These are phyloP conservation scores for Calocybe gambosa DNA, from an alignment of 1,284 basidiomycete species.

Conservation along the genomic window DNA sequence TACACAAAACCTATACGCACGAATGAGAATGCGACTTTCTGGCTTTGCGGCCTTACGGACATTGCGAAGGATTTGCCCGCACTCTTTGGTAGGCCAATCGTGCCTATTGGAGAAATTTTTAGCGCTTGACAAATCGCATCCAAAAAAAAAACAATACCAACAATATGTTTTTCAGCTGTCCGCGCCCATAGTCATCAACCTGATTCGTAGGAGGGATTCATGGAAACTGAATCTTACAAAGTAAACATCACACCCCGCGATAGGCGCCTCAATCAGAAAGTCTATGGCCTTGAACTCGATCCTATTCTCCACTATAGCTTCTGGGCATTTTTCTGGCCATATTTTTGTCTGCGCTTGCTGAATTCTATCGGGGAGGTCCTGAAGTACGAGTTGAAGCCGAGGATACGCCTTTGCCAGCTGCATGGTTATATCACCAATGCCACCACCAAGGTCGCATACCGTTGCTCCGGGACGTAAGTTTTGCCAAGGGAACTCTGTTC, in stretches of 20 bases:
- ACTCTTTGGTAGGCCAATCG: background rate
- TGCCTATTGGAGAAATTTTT: too few relatives aligned
- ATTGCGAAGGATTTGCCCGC: slow-evolving; percentile 3
- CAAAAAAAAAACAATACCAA: background rate
- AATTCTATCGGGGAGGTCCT: slow-evolving; percentile 8
- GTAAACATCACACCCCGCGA: slow-evolving; percentile 24
- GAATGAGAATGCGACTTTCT: slow-evolving; percentile 6
- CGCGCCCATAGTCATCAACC: background rate
- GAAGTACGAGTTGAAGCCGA: slow-evolving; percentile 3
- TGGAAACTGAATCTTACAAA: slow-evolving; percentile 20
- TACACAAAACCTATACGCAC: too few relatives aligned
- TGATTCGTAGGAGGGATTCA: background rate
- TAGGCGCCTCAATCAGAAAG: slow-evolving; percentile 19
- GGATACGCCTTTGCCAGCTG: slow-evolving; percentile 3
- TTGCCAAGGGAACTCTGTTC: slow-evolving; percentile 36
- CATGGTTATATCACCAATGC: slow-evolving; percentile 2
- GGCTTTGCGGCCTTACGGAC: slow-evolving; percentile 2
- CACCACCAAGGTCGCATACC: slow-evolving; percentile 12
- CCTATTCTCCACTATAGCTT: slow-evolving; percentile 21
- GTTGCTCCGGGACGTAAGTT: slow-evolving; percentile 26
- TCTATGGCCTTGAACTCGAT: slow-evolving; percentile 24
- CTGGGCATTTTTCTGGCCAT: slow-evolving; percentile 16
- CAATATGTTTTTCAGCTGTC: background rate
- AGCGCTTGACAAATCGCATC: background rate
- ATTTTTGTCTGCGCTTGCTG: background rate